These are phyloP conservation scores for Eutypa lata DNA, from an alignment of 2,329 filamentous ascomycete species.

Conservation along the genomic window DNA sequence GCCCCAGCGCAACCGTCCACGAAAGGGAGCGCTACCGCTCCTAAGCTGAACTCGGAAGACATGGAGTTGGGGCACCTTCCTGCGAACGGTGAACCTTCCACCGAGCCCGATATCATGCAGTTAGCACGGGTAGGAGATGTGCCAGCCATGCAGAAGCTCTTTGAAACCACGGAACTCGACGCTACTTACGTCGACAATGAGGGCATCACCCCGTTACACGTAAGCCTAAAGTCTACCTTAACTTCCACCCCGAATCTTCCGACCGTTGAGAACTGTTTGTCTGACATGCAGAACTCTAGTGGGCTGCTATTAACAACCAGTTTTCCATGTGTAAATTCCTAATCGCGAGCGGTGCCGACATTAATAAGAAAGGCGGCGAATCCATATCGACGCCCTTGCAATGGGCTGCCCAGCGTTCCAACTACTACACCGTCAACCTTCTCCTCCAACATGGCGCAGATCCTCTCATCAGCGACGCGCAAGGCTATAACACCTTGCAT, in stretches of 20 bases:
- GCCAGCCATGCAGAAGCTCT: constrained; percentile 81
- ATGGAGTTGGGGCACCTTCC: constrained; percentile 53
- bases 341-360: constrained; percentile 77
- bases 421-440: constrained; percentile 94
- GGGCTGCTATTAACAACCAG: constrained; percentile 98
- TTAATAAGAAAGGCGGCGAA: constrained; percentile 94
- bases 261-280: constrained; percentile 5
- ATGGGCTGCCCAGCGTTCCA: constrained; percentile 94
- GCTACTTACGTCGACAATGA: constrained; percentile 84
- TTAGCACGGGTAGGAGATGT: constrained; percentile 86
- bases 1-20: constrained; percentile 52
- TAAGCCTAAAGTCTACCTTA: constrained; percentile 41
- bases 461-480: constrained; percentile 84
- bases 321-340: constrained; percentile 97
- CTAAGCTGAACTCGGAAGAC: constrained; percentile 53
- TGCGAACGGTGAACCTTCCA: constrained; percentile 35
- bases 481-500: constrained; percentile 97
- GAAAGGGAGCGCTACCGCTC: constrained; percentile 51
- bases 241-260: neutral
- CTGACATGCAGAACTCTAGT: constrained; percentile 50
- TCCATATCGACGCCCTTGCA: constrained; percentile 90
- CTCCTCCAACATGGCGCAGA: constrained; percentile 90
- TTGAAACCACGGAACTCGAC: constrained; percentile 77
- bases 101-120: constrained; percentile 89
- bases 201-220: constrained; percentile 93